Conservation (phyloP, 1,139 yeast genomes). For the Hyphopichia pseudoburtonii region DNA sequence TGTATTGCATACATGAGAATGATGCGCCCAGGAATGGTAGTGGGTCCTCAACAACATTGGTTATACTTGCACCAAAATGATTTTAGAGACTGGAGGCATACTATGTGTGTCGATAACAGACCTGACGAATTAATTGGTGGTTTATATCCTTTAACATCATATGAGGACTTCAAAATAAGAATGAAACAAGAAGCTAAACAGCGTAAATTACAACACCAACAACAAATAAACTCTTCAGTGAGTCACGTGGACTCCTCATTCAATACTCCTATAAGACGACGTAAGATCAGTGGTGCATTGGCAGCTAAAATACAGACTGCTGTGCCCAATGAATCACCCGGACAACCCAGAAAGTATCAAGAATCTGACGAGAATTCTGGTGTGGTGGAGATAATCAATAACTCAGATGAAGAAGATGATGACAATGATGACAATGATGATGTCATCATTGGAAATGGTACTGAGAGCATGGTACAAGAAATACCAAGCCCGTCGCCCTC, state of each 20-base stretch:
- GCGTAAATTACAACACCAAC: conserved; percentile 36
- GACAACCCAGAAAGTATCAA: conserved; percentile 83
- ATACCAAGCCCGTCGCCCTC: conserved; percentile 17
- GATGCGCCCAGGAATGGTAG: conserved; percentile 98
- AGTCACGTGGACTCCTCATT: conserved; percentile 47
- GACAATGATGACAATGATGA: conserved; percentile 10
- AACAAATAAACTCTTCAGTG: conserved; percentile 27
- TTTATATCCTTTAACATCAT: conserved; percentile 65
- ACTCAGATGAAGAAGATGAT: conserved; percentile 39
- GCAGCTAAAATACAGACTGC: conserved; percentile 70
- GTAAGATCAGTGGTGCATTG: conserved; percentile 68
- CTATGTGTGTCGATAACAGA: conserved; percentile 75
- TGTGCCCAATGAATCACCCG: conserved; percentile 91
- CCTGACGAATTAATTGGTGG: conserved; percentile 80
- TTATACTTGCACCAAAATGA: conserved; percentile 92
- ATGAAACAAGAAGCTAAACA: conserved; percentile 48
- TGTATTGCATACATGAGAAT: conserved; percentile 96
- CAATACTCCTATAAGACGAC: conserved; percentile 72
- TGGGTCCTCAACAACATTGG: conserved; percentile 99
- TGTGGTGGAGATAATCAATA: conserved; percentile 31
- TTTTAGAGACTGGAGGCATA: conserved; percentile 92
- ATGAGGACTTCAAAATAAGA: conserved; percentile 51
- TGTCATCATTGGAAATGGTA: conserved; percentile 9
- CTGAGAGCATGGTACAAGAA: conserved; percentile 25
- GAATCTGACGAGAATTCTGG: conserved; percentile 31